These are phyloP conservation scores for Hirsutella minnesotensis DNA, from an alignment of 2,329 filamentous ascomycete species.

Conservation along the genomic window DNA sequence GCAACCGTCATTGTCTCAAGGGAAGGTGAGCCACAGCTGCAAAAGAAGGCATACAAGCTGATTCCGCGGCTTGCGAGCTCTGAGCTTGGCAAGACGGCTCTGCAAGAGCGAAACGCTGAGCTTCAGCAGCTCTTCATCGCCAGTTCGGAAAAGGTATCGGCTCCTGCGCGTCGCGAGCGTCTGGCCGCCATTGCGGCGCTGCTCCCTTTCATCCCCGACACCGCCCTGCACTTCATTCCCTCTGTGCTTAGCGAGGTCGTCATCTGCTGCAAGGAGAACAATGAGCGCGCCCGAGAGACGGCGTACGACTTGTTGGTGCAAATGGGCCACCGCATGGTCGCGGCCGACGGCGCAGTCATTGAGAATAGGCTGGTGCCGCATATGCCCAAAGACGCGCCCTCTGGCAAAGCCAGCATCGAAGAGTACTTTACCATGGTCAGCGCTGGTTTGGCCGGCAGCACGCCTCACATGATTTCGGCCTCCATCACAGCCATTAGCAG, in stretches of 20 bases:
- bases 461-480: conserved; percentile 94
- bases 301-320: conserved; percentile 85
- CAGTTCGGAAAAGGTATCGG: conserved; percentile 73
- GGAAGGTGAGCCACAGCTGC: conserved; percentile 76
- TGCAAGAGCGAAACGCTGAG: conserved; percentile 63
- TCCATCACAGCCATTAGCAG: conserved; percentile 91
- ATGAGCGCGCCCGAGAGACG: conserved; percentile 80
- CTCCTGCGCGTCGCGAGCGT: conserved; percentile 76
- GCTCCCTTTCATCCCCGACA: conserved; percentile 63
- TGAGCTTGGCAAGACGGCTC: conserved; percentile 60
- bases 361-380: conserved; percentile 77
- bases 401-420: conserved; percentile 71
- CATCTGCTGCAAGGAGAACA: conserved; percentile 93
- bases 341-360: conserved; percentile 58
- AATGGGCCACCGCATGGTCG: conserved; percentile 70
- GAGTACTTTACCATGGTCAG: conserved; percentile 99
- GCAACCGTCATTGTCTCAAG: conserved; percentile 72
- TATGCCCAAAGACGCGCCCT: conserved; percentile 71
- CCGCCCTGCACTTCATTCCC: conserved; percentile 85
- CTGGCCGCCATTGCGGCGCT: conserved; percentile 73
- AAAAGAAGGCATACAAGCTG: conserved; percentile 98
- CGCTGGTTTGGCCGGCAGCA: conserved; percentile 82
- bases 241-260: conserved; percentile 87
- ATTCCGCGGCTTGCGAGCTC: conserved; percentile 84
- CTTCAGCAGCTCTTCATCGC: conserved; percentile 71